phyloP scores from a whole-genome alignment of 2,329 filamentous ascomycete genomes.

The Ceratocystis harringtonii region DNA sequence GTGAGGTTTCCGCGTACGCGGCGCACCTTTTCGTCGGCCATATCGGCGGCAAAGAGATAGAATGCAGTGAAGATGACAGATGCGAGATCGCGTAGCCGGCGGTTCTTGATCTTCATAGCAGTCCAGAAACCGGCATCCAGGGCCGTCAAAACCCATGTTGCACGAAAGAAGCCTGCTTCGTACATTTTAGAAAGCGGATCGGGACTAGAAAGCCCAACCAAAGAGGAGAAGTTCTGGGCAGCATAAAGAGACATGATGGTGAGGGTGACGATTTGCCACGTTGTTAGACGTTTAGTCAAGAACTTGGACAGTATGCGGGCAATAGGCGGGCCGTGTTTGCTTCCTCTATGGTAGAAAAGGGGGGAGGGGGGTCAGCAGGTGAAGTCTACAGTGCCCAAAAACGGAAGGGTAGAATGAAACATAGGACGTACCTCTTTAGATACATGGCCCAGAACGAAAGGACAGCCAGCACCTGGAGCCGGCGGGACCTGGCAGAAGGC shows the following conservation, averaged over 20 bases:
- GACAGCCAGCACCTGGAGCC: slow-evolving; percentile 82
- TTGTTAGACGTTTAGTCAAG: slow-evolving; percentile 56
- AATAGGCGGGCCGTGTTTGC: slow-evolving; percentile 74
- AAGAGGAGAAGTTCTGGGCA: slow-evolving; percentile 81
- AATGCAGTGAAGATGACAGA: slow-evolving; percentile 76
- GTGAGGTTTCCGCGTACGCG: slow-evolving; percentile 78
- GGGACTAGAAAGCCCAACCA: slow-evolving; percentile 78
- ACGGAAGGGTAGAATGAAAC: background rate
- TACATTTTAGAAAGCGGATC: slow-evolving; percentile 93
- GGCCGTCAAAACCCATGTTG: slow-evolving; percentile 91
- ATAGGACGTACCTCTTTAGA: slow-evolving; percentile 47
- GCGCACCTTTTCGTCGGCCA: slow-evolving; percentile 90
- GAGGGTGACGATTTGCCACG: slow-evolving; percentile 78
- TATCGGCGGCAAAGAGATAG: slow-evolving; percentile 83
- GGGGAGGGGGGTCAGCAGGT: background rate
- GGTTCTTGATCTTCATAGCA: slow-evolving; percentile 73
- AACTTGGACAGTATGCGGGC: slow-evolving; percentile 55
- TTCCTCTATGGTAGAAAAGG: slow-evolving; percentile 40
- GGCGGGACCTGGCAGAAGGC: slow-evolving; percentile 79
- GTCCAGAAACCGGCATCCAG: slow-evolving; percentile 97
- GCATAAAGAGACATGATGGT: slow-evolving; percentile 87
- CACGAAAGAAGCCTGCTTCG: slow-evolving; percentile 79
- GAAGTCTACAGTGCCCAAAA: background rate
- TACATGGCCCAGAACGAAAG: slow-evolving; percentile 85
- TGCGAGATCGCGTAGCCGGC: slow-evolving; percentile 67